phyloP scores from a whole-genome alignment of 345 rosid species.

The Ceriops decandra region DNA sequence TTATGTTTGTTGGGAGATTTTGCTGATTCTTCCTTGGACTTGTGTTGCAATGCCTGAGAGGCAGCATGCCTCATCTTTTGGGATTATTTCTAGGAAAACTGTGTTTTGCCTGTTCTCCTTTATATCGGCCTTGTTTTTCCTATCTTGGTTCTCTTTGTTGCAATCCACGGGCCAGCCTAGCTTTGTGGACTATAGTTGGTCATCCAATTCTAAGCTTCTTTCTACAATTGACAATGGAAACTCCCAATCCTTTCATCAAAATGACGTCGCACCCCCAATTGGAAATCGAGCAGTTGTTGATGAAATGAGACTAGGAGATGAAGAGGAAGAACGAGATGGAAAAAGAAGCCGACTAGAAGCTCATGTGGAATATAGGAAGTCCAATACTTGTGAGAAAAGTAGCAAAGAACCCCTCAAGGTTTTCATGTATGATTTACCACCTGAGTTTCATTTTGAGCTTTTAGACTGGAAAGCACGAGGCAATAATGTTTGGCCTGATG shows the following conservation, averaged over 20 bases:
- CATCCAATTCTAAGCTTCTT: conserved; percentile 25
- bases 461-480: conserved; percentile 65
- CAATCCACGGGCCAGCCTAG: conserved; percentile 46
- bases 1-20: conserved; percentile 1
- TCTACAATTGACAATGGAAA: conserved; percentile 30
- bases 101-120: conserved; percentile 45
- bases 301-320: conserved; percentile 20
- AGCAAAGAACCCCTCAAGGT: conserved; percentile 47
- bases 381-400: conserved; percentile 9
- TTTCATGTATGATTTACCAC: conserved; percentile 82
- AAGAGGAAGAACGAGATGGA: conserved; percentile 14
- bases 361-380: conserved; percentile 11
- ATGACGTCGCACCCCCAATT: conserved; percentile 19
- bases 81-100: conserved; percentile 38
- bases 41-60: conserved; percentile 54
- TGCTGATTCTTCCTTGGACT: background rate
- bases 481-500: conserved; percentile 71
- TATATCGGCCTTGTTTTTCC: conserved; percentile 38
- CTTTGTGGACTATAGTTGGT: conserved; percentile 34
- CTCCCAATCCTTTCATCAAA: conserved; percentile 12
- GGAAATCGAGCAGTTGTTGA: conserved; percentile 28
- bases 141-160: conserved; percentile 72
- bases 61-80: conserved; percentile 26
- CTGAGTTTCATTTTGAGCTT: conserved; percentile 83
- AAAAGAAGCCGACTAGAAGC: conserved; percentile 9